These are phyloP conservation scores for Mortierella sp. DNA, from an alignment of 371 early-diverging fungal genomes.

Conservation along the genomic window DNA sequence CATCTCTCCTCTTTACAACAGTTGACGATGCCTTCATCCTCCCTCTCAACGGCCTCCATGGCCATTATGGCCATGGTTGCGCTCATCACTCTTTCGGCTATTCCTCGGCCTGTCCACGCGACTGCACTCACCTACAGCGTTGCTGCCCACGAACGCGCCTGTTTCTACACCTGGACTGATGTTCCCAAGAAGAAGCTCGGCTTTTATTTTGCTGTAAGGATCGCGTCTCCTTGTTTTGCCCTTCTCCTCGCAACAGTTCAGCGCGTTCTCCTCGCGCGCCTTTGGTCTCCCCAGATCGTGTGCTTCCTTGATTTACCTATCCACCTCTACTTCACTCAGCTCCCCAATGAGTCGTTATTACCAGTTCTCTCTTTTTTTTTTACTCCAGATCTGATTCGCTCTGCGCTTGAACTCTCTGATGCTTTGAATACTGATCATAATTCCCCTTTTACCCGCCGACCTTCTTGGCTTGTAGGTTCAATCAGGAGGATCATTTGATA, in stretches of 20 bases:
- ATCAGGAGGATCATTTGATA: conserved; percentile 91
- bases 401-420: too few relatives aligned
- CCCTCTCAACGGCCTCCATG: conserved; percentile 34
- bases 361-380: too few relatives aligned
- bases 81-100: conserved; percentile 11
- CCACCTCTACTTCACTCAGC: too few relatives aligned
- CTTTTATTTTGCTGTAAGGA: not conserved
- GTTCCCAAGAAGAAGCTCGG: conserved; percentile 27
- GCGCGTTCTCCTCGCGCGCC: too few relatives aligned
- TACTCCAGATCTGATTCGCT: too few relatives aligned
- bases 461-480: conserved; percentile 72
- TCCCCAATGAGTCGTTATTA: too few relatives aligned
- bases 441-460: not conserved
- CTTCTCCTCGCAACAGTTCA: too few relatives aligned
- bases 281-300: too few relatives aligned
- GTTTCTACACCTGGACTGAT: conserved; percentile 80
- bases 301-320: too few relatives aligned
- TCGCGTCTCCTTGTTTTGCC: too few relatives aligned
- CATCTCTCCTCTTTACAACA: too few relatives aligned
- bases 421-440: too few relatives aligned
- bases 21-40: conserved; percentile 29
- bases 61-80: conserved; percentile 41
- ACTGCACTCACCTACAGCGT: conserved; percentile 86
- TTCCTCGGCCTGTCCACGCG: conserved; percentile 35
- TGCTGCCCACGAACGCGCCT: conserved; percentile 85